Conservation (phyloP, 805 yeast species). For the Metschnikowia cerradonensis region DNA sequence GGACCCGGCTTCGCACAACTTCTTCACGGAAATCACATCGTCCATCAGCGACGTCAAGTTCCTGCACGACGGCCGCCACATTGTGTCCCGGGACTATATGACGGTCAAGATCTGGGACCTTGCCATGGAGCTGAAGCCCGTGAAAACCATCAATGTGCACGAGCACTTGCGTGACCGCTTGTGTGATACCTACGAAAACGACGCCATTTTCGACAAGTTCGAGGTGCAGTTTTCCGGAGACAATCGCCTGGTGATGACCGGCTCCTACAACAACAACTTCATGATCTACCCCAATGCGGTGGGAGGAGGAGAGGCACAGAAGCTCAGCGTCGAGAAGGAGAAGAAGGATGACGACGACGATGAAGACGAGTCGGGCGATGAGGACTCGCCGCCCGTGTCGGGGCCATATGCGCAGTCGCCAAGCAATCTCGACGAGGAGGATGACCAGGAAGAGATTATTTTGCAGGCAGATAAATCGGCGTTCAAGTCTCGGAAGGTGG, state of each 20-base stretch:
- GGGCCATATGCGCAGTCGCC: slow-evolving; percentile 32
- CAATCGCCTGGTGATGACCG: slow-evolving; percentile 88
- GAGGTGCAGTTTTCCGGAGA: slow-evolving; percentile 96
- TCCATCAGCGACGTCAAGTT: slow-evolving; percentile 92
- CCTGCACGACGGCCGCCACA: slow-evolving; percentile 86
- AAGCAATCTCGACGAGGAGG: slow-evolving; percentile 27
- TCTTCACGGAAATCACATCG: slow-evolving; percentile 95
- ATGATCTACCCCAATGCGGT: slow-evolving; percentile 91
- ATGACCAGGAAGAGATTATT: slow-evolving; percentile 56
- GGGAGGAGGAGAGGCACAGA: slow-evolving; percentile 19
- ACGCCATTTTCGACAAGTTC: slow-evolving; percentile 96
- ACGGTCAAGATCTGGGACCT: slow-evolving; percentile 98
- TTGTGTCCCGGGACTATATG: slow-evolving; percentile 96
- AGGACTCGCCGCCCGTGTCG: slow-evolving; percentile 25
- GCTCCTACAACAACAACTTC: slow-evolving; percentile 94
- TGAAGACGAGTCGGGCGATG: slow-evolving; percentile 39
- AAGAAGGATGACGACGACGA: slow-evolving; percentile 27
- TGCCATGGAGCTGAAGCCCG: slow-evolving; percentile 92
- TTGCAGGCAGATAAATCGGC: slow-evolving; percentile 98
- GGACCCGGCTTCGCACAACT: slow-evolving; percentile 90
- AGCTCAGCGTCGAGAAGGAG: slow-evolving; percentile 1
- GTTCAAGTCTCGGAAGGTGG: slow-evolving; percentile 72
- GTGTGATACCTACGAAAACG: slow-evolving; percentile 97
- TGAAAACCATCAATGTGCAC: slow-evolving; percentile 91
- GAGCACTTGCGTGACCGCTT: slow-evolving; percentile 89